These are phyloP conservation scores for Scedosporium dehoogii DNA, from an alignment of 2,329 filamentous ascomycete species.

Conservation along the genomic window DNA sequence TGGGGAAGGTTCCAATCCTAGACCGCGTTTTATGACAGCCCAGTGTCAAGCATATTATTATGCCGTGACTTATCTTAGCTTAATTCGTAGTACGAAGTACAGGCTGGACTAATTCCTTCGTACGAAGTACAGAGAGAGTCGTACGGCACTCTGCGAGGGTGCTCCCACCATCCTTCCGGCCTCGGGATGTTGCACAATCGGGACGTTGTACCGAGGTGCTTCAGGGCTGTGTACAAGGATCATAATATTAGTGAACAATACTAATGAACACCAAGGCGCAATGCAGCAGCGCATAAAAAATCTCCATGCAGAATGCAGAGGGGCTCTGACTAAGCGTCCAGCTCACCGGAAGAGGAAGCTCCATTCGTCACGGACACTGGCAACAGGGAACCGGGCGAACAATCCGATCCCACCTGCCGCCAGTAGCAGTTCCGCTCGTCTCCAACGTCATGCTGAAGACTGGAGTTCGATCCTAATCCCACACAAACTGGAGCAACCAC, in stretches of 20 bases:
- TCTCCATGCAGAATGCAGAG: no score
- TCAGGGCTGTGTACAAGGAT: neutral
- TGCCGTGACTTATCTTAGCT: no score
- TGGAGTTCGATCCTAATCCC: neutral
- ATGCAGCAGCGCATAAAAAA: no score
- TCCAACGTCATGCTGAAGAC: neutral
- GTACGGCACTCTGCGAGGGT: neutral
- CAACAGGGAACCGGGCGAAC: neutral
- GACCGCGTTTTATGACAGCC: neutral
- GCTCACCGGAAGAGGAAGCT: neutral
- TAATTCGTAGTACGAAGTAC: no score
- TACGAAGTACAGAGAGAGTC: no score
- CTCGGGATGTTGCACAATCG: conserved; percentile 1
- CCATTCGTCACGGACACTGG: neutral
- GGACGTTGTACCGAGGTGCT: neutral
- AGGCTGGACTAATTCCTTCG: no score
- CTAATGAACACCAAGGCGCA: no score
- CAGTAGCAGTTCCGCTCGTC: neutral
- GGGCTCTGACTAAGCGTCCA: neutral
- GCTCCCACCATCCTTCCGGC: neutral
- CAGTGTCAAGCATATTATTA: no score
- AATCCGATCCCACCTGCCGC: neutral
- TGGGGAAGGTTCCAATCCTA: neutral
- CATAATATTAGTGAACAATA: neutral
- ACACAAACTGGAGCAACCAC: neutral